Evolutionary conservation across 164 flowering plant species (phyloP), one percentile per base, ranked within the genome.

Genomic region (Nymphaea thermarum): DNA sequence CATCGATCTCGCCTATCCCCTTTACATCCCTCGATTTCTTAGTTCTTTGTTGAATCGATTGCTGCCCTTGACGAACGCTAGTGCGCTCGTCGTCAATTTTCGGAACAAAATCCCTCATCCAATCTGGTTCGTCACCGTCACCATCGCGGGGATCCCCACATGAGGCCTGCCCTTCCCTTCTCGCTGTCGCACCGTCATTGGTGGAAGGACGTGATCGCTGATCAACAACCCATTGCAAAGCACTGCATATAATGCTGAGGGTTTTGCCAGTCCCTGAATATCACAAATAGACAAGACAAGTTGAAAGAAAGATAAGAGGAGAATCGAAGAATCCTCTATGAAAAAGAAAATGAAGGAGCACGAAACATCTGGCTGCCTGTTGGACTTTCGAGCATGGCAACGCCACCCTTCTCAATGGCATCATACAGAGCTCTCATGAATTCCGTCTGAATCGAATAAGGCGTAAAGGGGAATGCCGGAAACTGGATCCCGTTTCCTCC

Each of bases 381-480:
- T 66, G 96, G 98, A 86, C 99, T 95, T 80, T 92, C 98, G 71
- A 95, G 93, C 94, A 95, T 85, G 78, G 98, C 82, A 53, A 92
- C 77, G 63, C 98, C 98, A 62, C 98, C 98, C 63, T 72, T 72
- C 53, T 87, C 76, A 64, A 92, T 85, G 57, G 81, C 83, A 44
- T 74, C 67, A 67, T 92, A 90, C 44, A 95, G 87, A 4, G 91
- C 83, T 12, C 82, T 86, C 99, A 87, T 95, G 86, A 95, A 95
- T 72, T 89, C 96, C 42, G 82, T 72, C 77, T 92, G 98, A 4
- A 95, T 95, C 2, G 88, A 67, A 69, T 95, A 90, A 4, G 99
- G 97, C 71, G 87, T 71, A 80, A 80, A 90, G 14, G 98, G 99
- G 69, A 95, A 95, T 11, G 84, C 94, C 12, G 85, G 77, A 66